Conservation (phyloP, 2,329 filamentous ascomycete genomes). For the Colletotrichum lupini region DNA sequence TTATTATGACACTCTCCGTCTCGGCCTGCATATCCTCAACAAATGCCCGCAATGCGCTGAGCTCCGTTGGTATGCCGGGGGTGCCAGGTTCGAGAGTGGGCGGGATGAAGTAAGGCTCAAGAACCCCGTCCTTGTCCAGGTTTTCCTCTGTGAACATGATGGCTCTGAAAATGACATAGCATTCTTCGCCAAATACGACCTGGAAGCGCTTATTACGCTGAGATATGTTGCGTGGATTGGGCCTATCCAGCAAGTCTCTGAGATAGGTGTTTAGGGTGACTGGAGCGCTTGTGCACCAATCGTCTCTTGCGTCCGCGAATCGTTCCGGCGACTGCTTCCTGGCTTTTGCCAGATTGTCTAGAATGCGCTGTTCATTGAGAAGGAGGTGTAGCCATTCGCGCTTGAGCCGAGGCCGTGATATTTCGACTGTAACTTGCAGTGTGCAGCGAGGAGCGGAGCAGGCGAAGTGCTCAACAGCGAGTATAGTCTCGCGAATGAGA, state of each 20-base stretch:
- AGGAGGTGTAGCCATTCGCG: slow-evolving; percentile 55
- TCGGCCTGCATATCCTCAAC: slow-evolving; percentile 62
- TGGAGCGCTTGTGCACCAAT: slow-evolving; percentile 54
- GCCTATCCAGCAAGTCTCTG: slow-evolving; percentile 57
- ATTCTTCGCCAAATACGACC: slow-evolving; percentile 63
- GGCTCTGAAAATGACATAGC: slow-evolving; percentile 59
- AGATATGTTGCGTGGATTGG: slow-evolving; percentile 56
- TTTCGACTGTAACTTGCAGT: slow-evolving; percentile 56
- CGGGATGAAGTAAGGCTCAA: slow-evolving; percentile 51
- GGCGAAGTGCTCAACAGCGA: slow-evolving; percentile 34
- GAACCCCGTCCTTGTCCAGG: slow-evolving; percentile 51
- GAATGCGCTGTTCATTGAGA: slow-evolving; percentile 57
- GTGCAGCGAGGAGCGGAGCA: slow-evolving; percentile 57
- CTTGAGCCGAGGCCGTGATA: slow-evolving; percentile 61
- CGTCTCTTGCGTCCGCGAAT: slow-evolving; percentile 55
- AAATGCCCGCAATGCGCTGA: slow-evolving; percentile 57
- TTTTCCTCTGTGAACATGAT: slow-evolving; percentile 60
- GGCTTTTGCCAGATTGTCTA: slow-evolving; percentile 50
- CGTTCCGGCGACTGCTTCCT: slow-evolving; percentile 58
- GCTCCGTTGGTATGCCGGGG: slow-evolving; percentile 46
- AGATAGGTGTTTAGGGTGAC: slow-evolving; percentile 63
- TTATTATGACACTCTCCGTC: slow-evolving; percentile 54
- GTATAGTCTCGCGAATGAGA: slow-evolving; percentile 45
- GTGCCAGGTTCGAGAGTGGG: slow-evolving; percentile 43
- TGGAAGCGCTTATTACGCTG: slow-evolving; percentile 67